phyloP scores from a whole-genome alignment of 768 basidiomycete species.

The Porpolomopsis calyptriformis region DNA sequence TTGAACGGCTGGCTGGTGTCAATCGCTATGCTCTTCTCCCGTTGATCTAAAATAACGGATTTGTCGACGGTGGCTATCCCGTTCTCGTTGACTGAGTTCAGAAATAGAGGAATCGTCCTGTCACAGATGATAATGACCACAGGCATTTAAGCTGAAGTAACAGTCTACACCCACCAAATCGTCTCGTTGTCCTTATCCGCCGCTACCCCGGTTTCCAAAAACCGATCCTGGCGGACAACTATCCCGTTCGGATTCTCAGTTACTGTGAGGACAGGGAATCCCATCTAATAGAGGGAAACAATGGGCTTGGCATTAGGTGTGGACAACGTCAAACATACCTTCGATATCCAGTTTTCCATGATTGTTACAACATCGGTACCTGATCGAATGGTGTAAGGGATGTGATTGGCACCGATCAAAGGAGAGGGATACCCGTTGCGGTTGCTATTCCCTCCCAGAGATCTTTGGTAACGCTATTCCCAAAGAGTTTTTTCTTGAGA shows the following conservation, averaged over 20 bases:
- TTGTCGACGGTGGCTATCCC: slow-evolving; percentile 54
- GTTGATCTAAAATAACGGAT: slow-evolving; percentile 50
- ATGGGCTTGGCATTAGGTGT: slow-evolving; percentile 26
- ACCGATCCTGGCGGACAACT: slow-evolving; percentile 79
- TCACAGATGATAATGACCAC: slow-evolving; percentile 2
- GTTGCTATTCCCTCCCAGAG: slow-evolving; percentile 79
- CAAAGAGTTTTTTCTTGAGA: slow-evolving; percentile 79
- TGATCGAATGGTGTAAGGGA: slow-evolving; percentile 10
- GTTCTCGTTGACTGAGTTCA: slow-evolving; percentile 48
- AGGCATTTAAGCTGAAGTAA: background rate
- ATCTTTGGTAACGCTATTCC: slow-evolving; percentile 75
- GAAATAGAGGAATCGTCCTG: slow-evolving; percentile 74
- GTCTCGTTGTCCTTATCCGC: slow-evolving; percentile 80
- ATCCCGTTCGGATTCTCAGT: slow-evolving; percentile 66
- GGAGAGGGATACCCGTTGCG: slow-evolving; percentile 40
- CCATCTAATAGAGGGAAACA: too few relatives aligned
- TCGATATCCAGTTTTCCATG: slow-evolving; percentile 88
- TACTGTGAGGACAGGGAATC: slow-evolving; percentile 86
- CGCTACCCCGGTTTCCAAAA: slow-evolving; percentile 75
- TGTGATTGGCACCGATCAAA: background rate
- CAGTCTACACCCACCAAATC: slow-evolving; percentile 53
- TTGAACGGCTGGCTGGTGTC: slow-evolving; percentile 76
- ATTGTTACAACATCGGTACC: slow-evolving; percentile 62
- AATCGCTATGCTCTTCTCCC: slow-evolving; percentile 59
- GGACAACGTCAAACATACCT: slow-evolving; percentile 31